These are phyloP conservation scores for Pulicaria dysenterica DNA, from an alignment of 129 eudicot species.

Conservation along the genomic window DNA sequence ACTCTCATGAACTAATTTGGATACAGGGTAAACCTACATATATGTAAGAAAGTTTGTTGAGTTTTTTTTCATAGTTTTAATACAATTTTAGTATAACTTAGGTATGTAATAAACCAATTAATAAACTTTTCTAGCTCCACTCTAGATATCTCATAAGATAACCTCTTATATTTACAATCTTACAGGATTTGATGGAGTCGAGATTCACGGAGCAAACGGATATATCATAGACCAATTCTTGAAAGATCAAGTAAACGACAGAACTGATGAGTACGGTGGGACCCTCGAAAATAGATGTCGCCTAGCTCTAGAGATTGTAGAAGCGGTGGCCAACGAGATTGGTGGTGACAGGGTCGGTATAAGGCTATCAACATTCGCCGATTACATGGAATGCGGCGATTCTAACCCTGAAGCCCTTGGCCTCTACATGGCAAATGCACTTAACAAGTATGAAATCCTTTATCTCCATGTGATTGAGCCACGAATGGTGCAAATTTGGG, in stretches of 20 bases:
- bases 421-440: conserved; percentile 54
- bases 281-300: conserved; percentile 57
- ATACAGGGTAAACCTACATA: no score
- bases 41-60: no score
- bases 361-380: conserved; percentile 48
- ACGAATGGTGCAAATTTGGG: conserved; percentile 34
- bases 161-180: not conserved
- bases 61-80: no score
- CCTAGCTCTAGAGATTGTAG: conserved; percentile 45
- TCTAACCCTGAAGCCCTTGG: conserved; percentile 60
- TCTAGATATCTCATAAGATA: not conserved
- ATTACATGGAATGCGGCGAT: conserved; percentile 45
- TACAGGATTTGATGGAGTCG: conserved; percentile 67
- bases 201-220: conserved; percentile 65
- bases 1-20: no score
- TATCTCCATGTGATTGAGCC: conserved; percentile 49
- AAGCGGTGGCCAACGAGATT: conserved; percentile 52
- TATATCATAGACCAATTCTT: conserved; percentile 60
- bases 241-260: conserved; percentile 55
- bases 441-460: conserved; percentile 32
- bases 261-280: conserved; percentile 59
- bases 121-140: no score
- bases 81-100: no score
- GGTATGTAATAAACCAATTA: no score
- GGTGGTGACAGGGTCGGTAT: conserved; percentile 55